Evolutionary conservation across 2,329 filamentous ascomycete genomes (phyloP).

Genomic region (Keithomyces neogunnii): DNA sequence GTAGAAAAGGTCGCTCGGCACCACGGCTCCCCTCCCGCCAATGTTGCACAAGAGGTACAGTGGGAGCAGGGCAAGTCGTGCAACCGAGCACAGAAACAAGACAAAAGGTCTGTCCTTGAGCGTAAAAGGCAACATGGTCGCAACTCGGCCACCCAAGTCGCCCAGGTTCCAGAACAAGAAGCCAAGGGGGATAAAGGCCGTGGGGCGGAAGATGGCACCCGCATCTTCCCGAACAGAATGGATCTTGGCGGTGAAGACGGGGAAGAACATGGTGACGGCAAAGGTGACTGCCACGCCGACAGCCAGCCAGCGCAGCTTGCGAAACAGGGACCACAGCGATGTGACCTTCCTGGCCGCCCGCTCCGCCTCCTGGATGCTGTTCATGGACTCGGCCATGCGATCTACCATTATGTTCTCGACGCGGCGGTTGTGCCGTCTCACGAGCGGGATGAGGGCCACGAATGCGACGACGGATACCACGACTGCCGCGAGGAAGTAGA

Average conservation of each 20-base stretch:
- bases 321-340: constrained; percentile 56
- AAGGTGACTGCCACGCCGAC: constrained; percentile 76
- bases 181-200: constrained; percentile 78
- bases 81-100: constrained; percentile 59
- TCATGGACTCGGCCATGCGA: constrained; percentile 40
- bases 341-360: constrained; percentile 41
- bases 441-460: constrained; percentile 65
- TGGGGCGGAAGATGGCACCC: constrained; percentile 56
- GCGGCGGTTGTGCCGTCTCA: constrained; percentile 49
- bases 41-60: constrained; percentile 89
- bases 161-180: constrained; percentile 94
- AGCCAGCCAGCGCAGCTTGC: constrained; percentile 71
- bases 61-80: constrained; percentile 65
- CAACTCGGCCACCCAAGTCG: constrained; percentile 69
- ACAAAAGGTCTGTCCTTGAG: constrained; percentile 54
- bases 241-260: constrained; percentile 73
- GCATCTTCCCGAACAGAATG: constrained; percentile 31
- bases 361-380: constrained; percentile 44
- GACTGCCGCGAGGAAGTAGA: constrained; percentile 87
- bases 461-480: constrained; percentile 63
- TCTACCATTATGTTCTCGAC: constrained; percentile 39
- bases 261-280: constrained; percentile 83
- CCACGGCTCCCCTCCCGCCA: constrained; percentile 60
- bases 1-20: constrained; percentile 83
- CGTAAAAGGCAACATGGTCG: constrained; percentile 49